These are phyloP conservation scores for Guyanaporus albipodus DNA, from an alignment of 768 basidiomycete species.

Conservation along the genomic window DNA sequence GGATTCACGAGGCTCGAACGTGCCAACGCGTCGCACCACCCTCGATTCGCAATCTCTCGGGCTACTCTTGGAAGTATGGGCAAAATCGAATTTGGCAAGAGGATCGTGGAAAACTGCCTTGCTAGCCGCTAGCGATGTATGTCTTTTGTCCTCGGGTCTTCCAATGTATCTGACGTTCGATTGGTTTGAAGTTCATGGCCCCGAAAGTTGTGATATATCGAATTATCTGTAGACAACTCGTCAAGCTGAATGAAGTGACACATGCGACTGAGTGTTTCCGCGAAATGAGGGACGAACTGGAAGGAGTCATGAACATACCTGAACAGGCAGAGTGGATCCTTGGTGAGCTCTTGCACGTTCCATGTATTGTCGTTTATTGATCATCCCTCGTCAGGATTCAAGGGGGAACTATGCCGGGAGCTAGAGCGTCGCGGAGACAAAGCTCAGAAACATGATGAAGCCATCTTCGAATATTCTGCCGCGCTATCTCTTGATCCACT, in stretches of 20 bases:
- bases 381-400: neutral
- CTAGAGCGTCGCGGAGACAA: neutral
- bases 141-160: neutral
- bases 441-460: neutral
- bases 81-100: neutral
- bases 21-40: neutral
- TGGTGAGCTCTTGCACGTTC: neutral
- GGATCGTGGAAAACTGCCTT: neutral
- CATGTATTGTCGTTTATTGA: neutral
- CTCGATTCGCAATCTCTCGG: neutral
- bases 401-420: too few species aligned
- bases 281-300: neutral
- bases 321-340: neutral
- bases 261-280: neutral
- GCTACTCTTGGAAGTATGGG: slow-evolving; percentile 2
- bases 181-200: neutral
- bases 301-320: neutral
- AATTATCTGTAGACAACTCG: neutral
- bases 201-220: neutral
- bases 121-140: neutral
- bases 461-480: neutral
- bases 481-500: neutral
- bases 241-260: neutral
- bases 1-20: too few species aligned
- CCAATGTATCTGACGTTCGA: neutral